Evolutionary conservation across 1,284 basidiomycete species (phyloP), one percentile per base, ranked within the genome.

Genomic region (Filobasidium uniguttulatum): DNA sequence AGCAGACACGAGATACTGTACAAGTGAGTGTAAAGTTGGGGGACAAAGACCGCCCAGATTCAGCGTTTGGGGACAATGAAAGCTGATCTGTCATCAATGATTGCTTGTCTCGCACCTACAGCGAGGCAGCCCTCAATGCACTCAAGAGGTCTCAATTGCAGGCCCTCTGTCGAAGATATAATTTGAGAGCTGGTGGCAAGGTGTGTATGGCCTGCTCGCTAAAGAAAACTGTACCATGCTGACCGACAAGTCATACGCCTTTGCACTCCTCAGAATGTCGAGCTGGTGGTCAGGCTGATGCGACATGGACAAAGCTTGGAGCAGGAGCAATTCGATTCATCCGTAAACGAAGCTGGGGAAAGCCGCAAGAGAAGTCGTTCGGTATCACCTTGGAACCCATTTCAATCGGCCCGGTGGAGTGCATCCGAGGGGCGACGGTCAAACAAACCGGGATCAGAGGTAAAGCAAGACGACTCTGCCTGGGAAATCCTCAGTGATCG

Each of bases 171-270:
- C 30, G 38, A 33, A 46, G 33, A 28, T 54, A 54, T 19, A 48
- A 45, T 3, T 28, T 54, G 30, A 43, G 30, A 22, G 44, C 47
- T n/a, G 37, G 41, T 40, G 52, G 52, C 40, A 54, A 54, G 52
- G 52, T 54, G 37, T 19, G 52, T 43, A 33, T 9, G 31, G 31
- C 9, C 9, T 9, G 31, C 9, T 9, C 9, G 31, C 9, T 9
- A 9, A 9, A n/a, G 31, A n/a, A n/a, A n/a, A 9, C n/a, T 3
- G n/a, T 19, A 12, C 5, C 12, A 12, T 19, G 19, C 4, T 17
- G 4, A 20, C 5, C 36, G 23, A 38, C 23, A 10, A 6, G 36
- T 3, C 3, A 19, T 5, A 17, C 36, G 36, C 19, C 20, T 38
- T 10, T 12, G n/a, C 12, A 22, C 19, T 19, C 23, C 19, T 38